These are phyloP conservation scores for Crithidia sp. DNA, from an alignment of 208 protist species.

Conservation along the genomic window DNA sequence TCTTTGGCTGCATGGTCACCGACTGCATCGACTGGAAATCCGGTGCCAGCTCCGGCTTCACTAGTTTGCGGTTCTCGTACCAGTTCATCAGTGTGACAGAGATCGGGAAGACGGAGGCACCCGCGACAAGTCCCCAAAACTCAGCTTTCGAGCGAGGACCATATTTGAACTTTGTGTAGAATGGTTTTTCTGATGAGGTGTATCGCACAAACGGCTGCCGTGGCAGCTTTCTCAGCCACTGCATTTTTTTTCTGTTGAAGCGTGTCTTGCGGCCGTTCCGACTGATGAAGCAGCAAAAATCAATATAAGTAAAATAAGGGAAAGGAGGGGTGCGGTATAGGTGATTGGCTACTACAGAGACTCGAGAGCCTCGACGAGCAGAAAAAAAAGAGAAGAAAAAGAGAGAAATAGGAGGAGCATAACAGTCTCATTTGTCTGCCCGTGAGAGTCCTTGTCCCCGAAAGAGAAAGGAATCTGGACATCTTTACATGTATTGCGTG, in stretches of 20 bases:
- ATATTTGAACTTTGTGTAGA: slow-evolving; percentile 27
- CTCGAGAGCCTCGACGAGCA: too few species aligned
- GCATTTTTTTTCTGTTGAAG: slow-evolving; percentile 7
- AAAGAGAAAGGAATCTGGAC: too few species aligned
- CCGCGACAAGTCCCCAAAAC: slow-evolving; percentile 60
- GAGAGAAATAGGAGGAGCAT: too few species aligned
- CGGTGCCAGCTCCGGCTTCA: slow-evolving; percentile 44
- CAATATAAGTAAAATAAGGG: too few species aligned
- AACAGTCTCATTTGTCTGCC: too few species aligned
- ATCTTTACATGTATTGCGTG: background rate
- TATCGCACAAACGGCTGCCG: slow-evolving; percentile 10
- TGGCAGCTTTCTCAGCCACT: slow-evolving; percentile 1
- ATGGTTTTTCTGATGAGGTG: slow-evolving; percentile 11
- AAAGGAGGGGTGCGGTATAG: too few species aligned
- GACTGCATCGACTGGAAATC: slow-evolving; percentile 52
- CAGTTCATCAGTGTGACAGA: slow-evolving; percentile 51
- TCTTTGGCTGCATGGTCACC: slow-evolving; percentile 45
- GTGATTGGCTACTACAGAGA: too few species aligned
- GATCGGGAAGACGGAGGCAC: slow-evolving; percentile 64
- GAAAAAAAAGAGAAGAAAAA: too few species aligned
- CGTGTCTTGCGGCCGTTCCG: too few species aligned
- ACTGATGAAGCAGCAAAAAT: too few species aligned
- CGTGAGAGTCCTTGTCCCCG: too few species aligned
- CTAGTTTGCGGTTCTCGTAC: slow-evolving; percentile 49
- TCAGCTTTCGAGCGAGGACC: slow-evolving; percentile 65